Conservation (phyloP, 2,329 filamentous ascomycete genomes). For the Aspergillus phoenicis region DNA sequence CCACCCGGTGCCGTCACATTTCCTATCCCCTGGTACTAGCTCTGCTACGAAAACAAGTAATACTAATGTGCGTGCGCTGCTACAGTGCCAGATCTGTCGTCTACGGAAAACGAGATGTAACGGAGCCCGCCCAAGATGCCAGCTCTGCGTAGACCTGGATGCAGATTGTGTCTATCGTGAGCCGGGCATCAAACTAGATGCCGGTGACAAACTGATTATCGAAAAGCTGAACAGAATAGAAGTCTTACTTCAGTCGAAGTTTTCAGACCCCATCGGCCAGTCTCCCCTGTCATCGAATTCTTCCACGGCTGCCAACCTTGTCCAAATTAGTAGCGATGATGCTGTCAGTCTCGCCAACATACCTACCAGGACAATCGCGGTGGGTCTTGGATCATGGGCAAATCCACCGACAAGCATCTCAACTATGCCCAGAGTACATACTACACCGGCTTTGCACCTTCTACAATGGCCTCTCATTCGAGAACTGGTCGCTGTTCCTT, state of each 20-base stretch:
- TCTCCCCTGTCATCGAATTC: conserved; percentile 59
- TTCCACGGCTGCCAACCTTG: conserved; percentile 66
- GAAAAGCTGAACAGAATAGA: conserved; percentile 79
- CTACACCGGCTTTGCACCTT: conserved; percentile 68
- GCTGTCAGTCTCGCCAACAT: conserved; percentile 29
- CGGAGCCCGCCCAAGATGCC: conserved; percentile 78
- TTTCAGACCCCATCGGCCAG: conserved; percentile 45
- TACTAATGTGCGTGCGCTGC: conserved; percentile 1
- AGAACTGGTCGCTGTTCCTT: conserved; percentile 71
- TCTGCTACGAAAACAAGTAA: no score
- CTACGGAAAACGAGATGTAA: conserved; percentile 80
- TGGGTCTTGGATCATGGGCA: conserved; percentile 73
- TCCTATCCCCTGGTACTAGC: no score
- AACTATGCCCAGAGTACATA: conserved; percentile 83
- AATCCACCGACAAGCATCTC: conserved; percentile 69
- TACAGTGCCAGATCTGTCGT: conserved; percentile 76
- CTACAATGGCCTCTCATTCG: conserved; percentile 80
- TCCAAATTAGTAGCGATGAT: conserved; percentile 62
- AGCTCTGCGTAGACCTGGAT: conserved; percentile 78
- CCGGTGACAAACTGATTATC: conserved; percentile 81
- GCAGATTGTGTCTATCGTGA: conserved; percentile 84
- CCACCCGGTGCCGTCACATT: neutral
- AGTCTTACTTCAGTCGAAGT: conserved; percentile 71
- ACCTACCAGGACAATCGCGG: conserved; percentile 54
- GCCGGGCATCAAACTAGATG: conserved; percentile 83